A percentile compares a stretch with the other conserved stretches of the same genome.
Conservation (phyloP, 345 rosid genomes). For the Leavenworthia alabamica region DNA sequence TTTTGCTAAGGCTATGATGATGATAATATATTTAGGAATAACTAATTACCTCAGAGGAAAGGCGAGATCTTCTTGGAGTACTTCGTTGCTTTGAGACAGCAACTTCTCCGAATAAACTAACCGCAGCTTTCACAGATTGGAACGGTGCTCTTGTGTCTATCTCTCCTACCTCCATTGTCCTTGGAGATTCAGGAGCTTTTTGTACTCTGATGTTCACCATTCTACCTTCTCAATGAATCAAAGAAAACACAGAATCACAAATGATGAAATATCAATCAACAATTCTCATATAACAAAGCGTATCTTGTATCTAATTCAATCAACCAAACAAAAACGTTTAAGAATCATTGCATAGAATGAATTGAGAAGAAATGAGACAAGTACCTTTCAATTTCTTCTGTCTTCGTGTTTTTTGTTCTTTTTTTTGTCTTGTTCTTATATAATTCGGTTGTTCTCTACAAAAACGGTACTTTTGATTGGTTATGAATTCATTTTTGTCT, state of each 20-base stretch:
- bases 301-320: background rate
- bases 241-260: background rate
- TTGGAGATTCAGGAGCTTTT: slow-evolving; percentile 43
- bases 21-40: too few species aligned
- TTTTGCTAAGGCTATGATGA: background rate
- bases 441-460: slow-evolving; percentile 8
- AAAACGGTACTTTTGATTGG: slow-evolving; percentile 28
- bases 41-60: slow-evolving; percentile 47
- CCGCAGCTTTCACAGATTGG: slow-evolving; percentile 93
- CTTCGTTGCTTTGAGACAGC: slow-evolving; percentile 36
- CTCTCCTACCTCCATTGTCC: slow-evolving; percentile 75
- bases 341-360: background rate
- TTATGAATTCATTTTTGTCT: slow-evolving; percentile 19
- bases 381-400: slow-evolving; percentile 12
- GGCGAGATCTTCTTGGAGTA: slow-evolving; percentile 34
- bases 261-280: background rate
- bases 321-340: background rate
- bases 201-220: slow-evolving; percentile 47
- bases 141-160: slow-evolving; percentile 91
- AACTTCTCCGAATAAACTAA: slow-evolving; percentile 77
- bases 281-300: background rate
- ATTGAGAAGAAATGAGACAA: background rate
- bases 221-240: slow-evolving; percentile 8
- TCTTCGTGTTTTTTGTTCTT: slow-evolving; percentile 5
- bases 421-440: slow-evolving; percentile 17